Evolutionary conservation across 805 yeast species (phyloP).

Genomic region (Danielozyma ontarioensis): DNA sequence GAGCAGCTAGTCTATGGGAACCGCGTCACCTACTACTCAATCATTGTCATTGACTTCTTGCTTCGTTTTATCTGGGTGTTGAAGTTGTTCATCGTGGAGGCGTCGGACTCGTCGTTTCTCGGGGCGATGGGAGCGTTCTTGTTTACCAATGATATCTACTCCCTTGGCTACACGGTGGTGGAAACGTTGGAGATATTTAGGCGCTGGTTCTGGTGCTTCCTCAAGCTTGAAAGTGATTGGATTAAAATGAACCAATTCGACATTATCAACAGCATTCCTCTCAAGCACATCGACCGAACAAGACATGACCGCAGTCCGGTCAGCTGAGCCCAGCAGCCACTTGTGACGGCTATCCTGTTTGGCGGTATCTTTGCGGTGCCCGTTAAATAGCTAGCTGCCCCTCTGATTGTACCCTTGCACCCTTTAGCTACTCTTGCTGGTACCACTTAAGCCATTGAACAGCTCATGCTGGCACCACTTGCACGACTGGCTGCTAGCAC

Average conservation of each 20-base stretch:
- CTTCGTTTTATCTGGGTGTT: slow-evolving; percentile 77
- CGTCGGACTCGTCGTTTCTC: slow-evolving; percentile 20
- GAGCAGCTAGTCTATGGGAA: slow-evolving; percentile 20
- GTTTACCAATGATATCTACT: slow-evolving; percentile 35
- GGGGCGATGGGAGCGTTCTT: slow-evolving; percentile 17
- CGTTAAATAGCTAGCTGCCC: too few relatives aligned
- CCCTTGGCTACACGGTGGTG: slow-evolving; percentile 58
- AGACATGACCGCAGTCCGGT: too few relatives aligned
- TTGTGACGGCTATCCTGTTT: too few relatives aligned
- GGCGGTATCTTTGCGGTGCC: too few relatives aligned
- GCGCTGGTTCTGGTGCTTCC: slow-evolving; percentile 85
- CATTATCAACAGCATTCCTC: not conserved
- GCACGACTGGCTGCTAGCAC: too few relatives aligned
- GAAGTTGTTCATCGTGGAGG: slow-evolving; percentile 39
- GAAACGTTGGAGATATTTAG: slow-evolving; percentile 74
- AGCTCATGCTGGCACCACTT: too few relatives aligned
- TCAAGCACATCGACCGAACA: too few relatives aligned
- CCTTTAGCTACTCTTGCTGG: too few relatives aligned
- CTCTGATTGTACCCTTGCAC: too few relatives aligned
- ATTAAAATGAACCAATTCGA: slow-evolving; percentile 21
- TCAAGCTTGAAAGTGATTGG: slow-evolving; percentile 79
- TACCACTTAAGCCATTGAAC: too few relatives aligned
- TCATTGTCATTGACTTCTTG: slow-evolving; percentile 55
- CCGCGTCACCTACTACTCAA: slow-evolving; percentile 44
- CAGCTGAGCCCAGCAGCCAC: too few relatives aligned